Evolutionary conservation across 2,329 filamentous ascomycete genomes (phyloP).

Genomic region (Pseudogymnoascus sp.): DNA sequence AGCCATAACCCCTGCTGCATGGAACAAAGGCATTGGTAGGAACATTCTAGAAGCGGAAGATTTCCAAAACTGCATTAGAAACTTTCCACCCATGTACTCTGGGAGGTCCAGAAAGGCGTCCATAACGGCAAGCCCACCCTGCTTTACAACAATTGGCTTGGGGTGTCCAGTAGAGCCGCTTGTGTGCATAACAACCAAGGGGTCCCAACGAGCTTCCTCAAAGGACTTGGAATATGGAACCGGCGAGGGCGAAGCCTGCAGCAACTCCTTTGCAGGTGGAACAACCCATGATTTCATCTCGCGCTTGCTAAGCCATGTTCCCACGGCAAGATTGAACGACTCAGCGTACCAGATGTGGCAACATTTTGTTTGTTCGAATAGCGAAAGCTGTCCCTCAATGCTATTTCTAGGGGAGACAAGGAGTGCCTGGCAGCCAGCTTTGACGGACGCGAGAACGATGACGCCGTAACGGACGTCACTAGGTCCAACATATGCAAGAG

Average conservation of each 20-base stretch:
- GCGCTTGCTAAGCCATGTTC: background rate
- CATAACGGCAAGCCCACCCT: slow-evolving; percentile 30
- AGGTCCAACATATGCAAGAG: slow-evolving; percentile 40
- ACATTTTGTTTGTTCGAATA: slow-evolving; percentile 24
- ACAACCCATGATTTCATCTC: background rate
- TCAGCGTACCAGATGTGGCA: background rate
- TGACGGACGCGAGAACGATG: slow-evolving; percentile 26
- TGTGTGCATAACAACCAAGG: slow-evolving; percentile 35
- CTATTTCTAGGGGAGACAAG: slow-evolving; percentile 33
- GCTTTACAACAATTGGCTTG: slow-evolving; percentile 34
- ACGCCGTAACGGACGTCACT: slow-evolving; percentile 21
- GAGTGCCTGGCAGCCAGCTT: slow-evolving; percentile 30
- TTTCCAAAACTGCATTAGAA: slow-evolving; percentile 26
- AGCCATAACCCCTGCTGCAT: slow-evolving; percentile 9
- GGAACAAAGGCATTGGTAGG: slow-evolving; percentile 17
- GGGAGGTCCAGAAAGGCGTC: slow-evolving; percentile 30
- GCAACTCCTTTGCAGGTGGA: background rate
- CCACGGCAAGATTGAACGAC: background rate
- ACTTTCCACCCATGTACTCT: slow-evolving; percentile 28
- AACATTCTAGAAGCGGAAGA: slow-evolving; percentile 21
- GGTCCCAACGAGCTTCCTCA: slow-evolving; percentile 29
- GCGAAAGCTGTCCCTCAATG: slow-evolving; percentile 27
- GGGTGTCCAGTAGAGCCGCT: slow-evolving; percentile 38
- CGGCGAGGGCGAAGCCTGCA: background rate
- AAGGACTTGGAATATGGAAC: slow-evolving; percentile 31